Evolutionary conservation across 768 basidiomycete genomes (phyloP).

Genomic region (Hericium alpestre): DNA sequence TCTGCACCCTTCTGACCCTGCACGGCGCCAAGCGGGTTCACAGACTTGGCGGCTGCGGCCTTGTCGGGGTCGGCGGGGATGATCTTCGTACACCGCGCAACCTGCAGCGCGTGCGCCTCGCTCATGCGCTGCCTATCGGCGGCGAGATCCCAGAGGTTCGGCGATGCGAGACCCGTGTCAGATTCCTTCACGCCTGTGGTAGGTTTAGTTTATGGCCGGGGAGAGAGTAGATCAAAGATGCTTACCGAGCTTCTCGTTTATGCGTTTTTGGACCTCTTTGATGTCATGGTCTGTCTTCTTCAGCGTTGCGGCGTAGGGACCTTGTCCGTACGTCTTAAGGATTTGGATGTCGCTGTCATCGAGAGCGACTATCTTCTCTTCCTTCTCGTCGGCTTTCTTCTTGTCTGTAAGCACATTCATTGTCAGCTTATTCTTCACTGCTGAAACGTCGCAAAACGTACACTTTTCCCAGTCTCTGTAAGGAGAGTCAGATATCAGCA

Average conservation of each 20-base stretch:
- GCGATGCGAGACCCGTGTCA: conserved; percentile 92
- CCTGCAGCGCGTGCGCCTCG: conserved; percentile 89
- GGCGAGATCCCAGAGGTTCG: conserved; percentile 94
- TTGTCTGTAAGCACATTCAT: conserved; percentile 43
- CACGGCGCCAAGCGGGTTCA: conserved; percentile 65
- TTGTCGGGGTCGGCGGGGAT: conserved; percentile 72
- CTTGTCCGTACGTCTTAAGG: conserved; percentile 98
- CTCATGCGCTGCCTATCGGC: conserved; percentile 87
- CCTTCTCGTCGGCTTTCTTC: conserved; percentile 78
- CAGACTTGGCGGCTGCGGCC: conserved; percentile 67
- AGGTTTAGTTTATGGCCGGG: not conserved
- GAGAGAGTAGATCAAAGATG: not conserved
- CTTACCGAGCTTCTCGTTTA: conserved; percentile 94
- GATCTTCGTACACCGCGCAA: conserved; percentile 97
- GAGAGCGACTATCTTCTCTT: conserved; percentile 76
- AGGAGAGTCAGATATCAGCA: conserved; percentile 8
- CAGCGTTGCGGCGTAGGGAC: conserved; percentile 82
- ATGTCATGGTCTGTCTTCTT: conserved; percentile 89
- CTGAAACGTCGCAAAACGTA: conserved; percentile 26
- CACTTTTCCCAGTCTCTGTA: conserved; percentile 98
- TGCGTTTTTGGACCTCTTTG: conserved; percentile 91
- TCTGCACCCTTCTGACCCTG: conserved; percentile 95
- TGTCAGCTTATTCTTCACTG: not conserved
- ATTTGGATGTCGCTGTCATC: conserved; percentile 99
- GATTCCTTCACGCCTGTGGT: conserved; percentile 85